phyloP scores from a whole-genome alignment of 257 asterid species.

The Gentiana macrophylla region DNA sequence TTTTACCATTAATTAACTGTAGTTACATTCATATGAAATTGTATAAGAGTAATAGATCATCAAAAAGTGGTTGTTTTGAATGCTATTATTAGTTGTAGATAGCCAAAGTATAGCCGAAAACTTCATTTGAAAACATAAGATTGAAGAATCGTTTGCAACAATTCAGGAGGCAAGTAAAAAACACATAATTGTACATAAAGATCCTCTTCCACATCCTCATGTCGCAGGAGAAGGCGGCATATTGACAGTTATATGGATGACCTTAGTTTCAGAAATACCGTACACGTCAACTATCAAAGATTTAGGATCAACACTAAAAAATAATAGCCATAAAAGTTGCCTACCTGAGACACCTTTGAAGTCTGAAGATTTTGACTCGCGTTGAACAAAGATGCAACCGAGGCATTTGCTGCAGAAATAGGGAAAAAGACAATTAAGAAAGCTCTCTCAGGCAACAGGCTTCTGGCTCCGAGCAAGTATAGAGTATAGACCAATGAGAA shows the following conservation, averaged over 20 bases:
- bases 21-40: too few species aligned
- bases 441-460: not conserved
- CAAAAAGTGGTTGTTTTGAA: too few species aligned
- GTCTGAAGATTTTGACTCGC: constrained; percentile 68
- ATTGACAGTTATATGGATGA: not conserved
- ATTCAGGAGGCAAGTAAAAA: too few species aligned
- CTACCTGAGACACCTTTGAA: constrained; percentile 93
- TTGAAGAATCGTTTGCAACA: too few species aligned
- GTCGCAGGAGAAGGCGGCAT: not conserved
- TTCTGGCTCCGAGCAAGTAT: too few species aligned
- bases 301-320: not conserved
- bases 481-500: not conserved
- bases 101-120: too few species aligned
- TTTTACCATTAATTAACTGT: too few species aligned
- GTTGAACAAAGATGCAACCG: constrained; percentile 86
- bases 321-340: not conserved
- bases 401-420: constrained; percentile 74
- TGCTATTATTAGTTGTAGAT: too few species aligned
- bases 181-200: too few species aligned
- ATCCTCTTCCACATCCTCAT: too few species aligned
- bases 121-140: too few species aligned
- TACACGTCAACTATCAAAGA: not conserved
- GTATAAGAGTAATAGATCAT: too few species aligned
- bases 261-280: not conserved
- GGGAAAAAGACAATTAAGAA: constrained; percentile 2